These are phyloP conservation scores for Leishmania aethiopica DNA, from an alignment of 208 protist genomes.

Conservation along the genomic window DNA sequence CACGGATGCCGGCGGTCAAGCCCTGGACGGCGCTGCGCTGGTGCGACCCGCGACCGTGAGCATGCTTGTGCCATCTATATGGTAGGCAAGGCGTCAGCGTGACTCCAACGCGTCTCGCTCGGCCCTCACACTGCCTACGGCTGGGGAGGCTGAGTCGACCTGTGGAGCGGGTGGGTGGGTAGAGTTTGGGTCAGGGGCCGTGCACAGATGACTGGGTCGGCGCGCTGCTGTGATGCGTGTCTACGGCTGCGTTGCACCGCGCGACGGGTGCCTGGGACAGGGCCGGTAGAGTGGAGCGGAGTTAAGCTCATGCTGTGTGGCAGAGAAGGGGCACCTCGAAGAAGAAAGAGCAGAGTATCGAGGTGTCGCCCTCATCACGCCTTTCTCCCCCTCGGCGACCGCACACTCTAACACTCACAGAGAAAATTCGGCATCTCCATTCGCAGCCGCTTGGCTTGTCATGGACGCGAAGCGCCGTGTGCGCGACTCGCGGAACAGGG, in stretches of 20 bases:
- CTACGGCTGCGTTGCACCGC: neutral
- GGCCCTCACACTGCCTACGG: neutral
- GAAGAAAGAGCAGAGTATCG: neutral
- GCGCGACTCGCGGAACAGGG: neutral
- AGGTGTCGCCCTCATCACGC: neutral
- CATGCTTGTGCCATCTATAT: neutral
- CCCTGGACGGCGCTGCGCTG: neutral
- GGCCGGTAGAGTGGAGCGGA: too few relatives aligned
- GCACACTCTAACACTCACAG: neutral
- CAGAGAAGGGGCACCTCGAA: neutral
- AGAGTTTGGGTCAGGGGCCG: neutral
- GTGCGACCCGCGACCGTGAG: neutral
- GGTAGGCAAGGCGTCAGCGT: neutral
- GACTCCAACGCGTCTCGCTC: neutral
- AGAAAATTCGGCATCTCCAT: neutral
- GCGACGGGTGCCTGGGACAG: neutral
- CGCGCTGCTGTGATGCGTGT: neutral
- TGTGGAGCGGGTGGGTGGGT: neutral
- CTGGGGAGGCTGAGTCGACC: neutral
- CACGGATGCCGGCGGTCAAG: neutral
- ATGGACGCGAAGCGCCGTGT: neutral
- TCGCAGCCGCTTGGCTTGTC: neutral
- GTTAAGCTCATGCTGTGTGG: neutral
- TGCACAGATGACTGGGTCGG: neutral
- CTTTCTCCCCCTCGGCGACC: neutral